Evolutionary conservation across 2,329 filamentous ascomycete genomes (phyloP), one percentile per base, ranked within the genome.

Genomic region (Penicillium fuscoglaucum): DNA sequence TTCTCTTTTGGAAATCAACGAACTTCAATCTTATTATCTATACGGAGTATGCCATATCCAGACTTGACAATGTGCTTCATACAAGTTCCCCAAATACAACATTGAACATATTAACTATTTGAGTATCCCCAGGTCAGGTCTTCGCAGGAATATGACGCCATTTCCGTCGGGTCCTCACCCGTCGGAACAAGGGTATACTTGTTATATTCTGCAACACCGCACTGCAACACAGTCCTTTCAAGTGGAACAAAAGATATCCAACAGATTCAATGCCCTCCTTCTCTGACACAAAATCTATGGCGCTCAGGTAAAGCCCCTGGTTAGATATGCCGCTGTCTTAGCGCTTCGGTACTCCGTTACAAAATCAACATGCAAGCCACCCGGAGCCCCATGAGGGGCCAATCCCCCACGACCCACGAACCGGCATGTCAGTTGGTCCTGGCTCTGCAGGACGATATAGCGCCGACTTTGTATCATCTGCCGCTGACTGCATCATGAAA

Each of bases 401-500:
- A 37, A 43, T 29, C 40, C 29, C 26, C 28, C 52, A 40, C 33
- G 17, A 51, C 24, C 49, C 48, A 46, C 43, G 40, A 39, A 15
- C 37, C 26, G 39, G 51, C 29, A 53, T 44, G 29, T 40, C 21
- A 17, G 21, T 48, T 40, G 28, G 17, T n/a, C 33, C 28, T 43
- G 37, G 24, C 17, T 39, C 13, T 58, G 50, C 55, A 40, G 35
- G 29, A 28, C 19, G 35, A 41, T 28, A 31, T 47, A 40, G 37
- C 33, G 33, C 41, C 35, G 15, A 10, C 33, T 58, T 54, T 48
- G 50, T 31, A 43, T 58, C 55, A 54, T 47, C 50, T 54, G 55
- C 50, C 55, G 55, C 55, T 37, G 55, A 54, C 55, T 57, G 43
- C 49, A 37, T 54, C 15, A 37, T n/a, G n/a, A 33, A 53, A 45